phyloP scores from a whole-genome alignment of 2,329 filamentous ascomycete species.

The Metarhizium robertsii region DNA sequence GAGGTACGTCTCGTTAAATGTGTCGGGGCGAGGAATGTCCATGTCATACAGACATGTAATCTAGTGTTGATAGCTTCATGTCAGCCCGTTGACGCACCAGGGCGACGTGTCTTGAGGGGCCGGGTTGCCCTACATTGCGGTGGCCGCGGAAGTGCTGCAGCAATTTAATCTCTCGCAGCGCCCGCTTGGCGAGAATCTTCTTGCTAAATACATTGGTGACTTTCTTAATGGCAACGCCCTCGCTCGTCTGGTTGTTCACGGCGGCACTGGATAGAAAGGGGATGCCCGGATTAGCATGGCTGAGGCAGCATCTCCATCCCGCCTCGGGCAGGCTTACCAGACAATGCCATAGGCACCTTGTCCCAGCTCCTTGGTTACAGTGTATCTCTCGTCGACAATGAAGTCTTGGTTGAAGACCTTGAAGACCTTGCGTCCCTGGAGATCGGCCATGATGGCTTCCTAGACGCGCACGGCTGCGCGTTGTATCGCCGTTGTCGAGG shows the following conservation, averaged over 20 bases:
- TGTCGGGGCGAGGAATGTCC: slow-evolving; percentile 94
- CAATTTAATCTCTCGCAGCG: slow-evolving; percentile 95
- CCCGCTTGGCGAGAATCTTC: slow-evolving; percentile 98
- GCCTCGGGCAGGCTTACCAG: slow-evolving; percentile 52
- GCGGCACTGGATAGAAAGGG: slow-evolving; percentile 58
- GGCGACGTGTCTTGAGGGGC: neutral
- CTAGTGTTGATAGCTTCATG: slow-evolving; percentile 34
- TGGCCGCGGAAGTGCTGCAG: slow-evolving; percentile 94
- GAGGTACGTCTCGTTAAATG: slow-evolving; percentile 98
- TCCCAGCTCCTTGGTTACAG: slow-evolving; percentile 95
- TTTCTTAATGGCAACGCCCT: slow-evolving; percentile 98
- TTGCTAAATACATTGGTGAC: slow-evolving; percentile 99
- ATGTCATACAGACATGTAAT: slow-evolving; percentile 99
- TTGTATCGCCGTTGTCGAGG: neutral
- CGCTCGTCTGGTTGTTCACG: slow-evolving; percentile 79
- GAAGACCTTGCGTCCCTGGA: slow-evolving; percentile 72
- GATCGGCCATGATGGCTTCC: slow-evolving; percentile 26
- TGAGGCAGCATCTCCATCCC: too few species aligned
- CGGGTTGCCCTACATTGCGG: slow-evolving; percentile 56
- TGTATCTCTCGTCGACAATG: slow-evolving; percentile 95
- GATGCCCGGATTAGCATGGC: neutral
- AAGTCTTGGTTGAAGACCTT: slow-evolving; percentile 99
- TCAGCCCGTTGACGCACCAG: neutral
- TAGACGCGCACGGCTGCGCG: neutral
- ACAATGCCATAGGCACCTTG: slow-evolving; percentile 98